Conservation (phyloP, 139 green algal species). For the Chlorokybus atmophyticus region DNA sequence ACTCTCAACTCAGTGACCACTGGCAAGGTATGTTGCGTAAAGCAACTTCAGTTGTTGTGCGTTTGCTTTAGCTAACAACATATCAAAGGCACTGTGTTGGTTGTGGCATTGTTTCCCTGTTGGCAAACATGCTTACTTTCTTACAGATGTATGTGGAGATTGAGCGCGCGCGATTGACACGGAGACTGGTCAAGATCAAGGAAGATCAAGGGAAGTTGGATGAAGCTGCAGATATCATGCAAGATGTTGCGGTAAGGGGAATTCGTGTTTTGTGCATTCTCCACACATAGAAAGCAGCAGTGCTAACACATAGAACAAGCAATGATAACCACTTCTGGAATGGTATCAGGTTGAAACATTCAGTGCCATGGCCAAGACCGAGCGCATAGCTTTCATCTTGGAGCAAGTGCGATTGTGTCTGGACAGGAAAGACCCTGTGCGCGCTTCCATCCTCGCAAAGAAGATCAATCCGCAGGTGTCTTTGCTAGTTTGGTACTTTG, state of each 20-base stretch:
- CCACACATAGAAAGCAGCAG: not conserved
- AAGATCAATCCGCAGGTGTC: constrained; percentile 88
- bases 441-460: constrained; percentile 74
- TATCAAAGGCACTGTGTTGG: no score
- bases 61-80: no score
- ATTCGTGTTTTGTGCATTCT: not conserved
- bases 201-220: constrained; percentile 81
- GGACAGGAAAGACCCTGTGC: constrained; percentile 77
- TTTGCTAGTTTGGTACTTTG: no score
- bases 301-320: not conserved
- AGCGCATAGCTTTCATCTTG: constrained; percentile 98
- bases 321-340: no score
- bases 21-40: constrained; percentile 56
- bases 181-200: constrained; percentile 68
- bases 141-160: constrained; percentile 97
- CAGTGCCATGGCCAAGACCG: constrained; percentile 91
- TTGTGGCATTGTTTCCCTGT: no score
- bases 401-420: constrained; percentile 89
- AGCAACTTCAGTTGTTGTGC: no score
- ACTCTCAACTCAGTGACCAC: constrained; percentile 84
- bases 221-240: constrained; percentile 85
- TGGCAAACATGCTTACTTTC: no score
- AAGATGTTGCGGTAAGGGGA: constrained; percentile 79
- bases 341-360: constrained; percentile 71
- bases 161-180: constrained; percentile 81